Percentiles rank a stretch among this genome's conserved stretches.
Evolutionary conservation across 768 basidiomycete species (phyloP).

Genomic region (Hygrocybe coccinea): DNA sequence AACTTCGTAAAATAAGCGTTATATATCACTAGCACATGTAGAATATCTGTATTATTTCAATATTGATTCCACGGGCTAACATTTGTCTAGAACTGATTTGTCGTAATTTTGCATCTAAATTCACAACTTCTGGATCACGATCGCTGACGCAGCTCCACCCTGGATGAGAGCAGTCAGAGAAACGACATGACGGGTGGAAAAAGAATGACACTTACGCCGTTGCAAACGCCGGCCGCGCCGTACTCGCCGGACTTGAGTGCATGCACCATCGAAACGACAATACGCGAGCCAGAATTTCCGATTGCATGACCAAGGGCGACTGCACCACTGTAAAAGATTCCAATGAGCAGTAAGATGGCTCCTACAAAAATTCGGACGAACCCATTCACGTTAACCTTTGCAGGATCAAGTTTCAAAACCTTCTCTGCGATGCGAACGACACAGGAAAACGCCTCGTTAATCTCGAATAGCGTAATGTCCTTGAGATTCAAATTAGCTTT

Average conservation of each 20-base stretch:
- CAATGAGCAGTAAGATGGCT: slow-evolving; percentile 14
- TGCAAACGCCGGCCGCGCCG: slow-evolving; percentile 95
- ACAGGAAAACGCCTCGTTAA: slow-evolving; percentile 97
- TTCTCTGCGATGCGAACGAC: slow-evolving; percentile 91
- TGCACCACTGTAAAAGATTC: slow-evolving; percentile 73
- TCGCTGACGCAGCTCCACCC: slow-evolving; percentile 90
- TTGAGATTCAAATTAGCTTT: slow-evolving; percentile 76
- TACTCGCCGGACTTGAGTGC: slow-evolving; percentile 90
- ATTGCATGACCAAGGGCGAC: slow-evolving; percentile 96
- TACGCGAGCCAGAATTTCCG: slow-evolving; percentile 92
- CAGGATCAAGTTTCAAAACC: slow-evolving; percentile 73
- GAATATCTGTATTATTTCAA: too few relatives aligned
- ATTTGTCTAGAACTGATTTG: too few relatives aligned
- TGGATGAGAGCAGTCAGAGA: slow-evolving; percentile 28
- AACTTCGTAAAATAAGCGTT: too few relatives aligned
- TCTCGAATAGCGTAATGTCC: slow-evolving; percentile 89
- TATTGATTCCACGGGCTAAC: too few relatives aligned
- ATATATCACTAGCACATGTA: too few relatives aligned
- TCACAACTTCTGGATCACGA: slow-evolving; percentile 85
- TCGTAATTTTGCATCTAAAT: too few relatives aligned
- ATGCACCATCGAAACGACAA: slow-evolving; percentile 89
- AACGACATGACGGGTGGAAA: background rate
- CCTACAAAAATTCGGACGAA: slow-evolving; percentile 33
- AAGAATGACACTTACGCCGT: slow-evolving; percentile 61
- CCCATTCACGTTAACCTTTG: slow-evolving; percentile 90